Base-by-base conservation (phyloP, 192 early-diverging fungal genomes). In the Kappamyces sp. region DNA sequence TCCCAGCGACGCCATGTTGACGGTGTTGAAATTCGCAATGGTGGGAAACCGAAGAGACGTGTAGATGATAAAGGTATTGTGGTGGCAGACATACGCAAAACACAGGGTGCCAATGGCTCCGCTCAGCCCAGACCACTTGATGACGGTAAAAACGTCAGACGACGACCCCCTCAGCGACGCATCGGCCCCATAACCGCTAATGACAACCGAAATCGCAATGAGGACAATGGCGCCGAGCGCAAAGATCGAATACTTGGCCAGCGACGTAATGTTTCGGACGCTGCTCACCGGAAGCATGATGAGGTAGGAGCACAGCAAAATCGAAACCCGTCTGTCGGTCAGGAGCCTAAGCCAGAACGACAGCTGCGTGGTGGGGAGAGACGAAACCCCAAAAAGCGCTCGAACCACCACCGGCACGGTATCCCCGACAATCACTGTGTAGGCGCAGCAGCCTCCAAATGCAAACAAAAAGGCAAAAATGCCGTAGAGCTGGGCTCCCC, bases 11-110 rank as follows among this genome's bases (percentile, higher is more conserved):
- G 23, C 23, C 23, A 23, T 23, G 23, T 23, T 89, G 0, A 96
- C 90, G 1, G 79, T 68, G 41, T 86, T 87, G 68, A 93, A 89
- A 15, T 91, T 82, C 59, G 92, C 86, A 40, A 94, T 73, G 37
- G 89, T 90, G 1, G 92, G 92, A 51, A 87, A 87, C 42, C 81
- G 74, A 43, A 94, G 67, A 5, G 91, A 89, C 7, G 86, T 86
- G 66, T 87, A 90, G 51, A 96, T 96, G 65, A 96, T 75, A 63
- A 94, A 92, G 39, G 87, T 90, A 67, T 94, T 96, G 73, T 96
- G 93, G 65, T 96, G 93, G 60, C 93, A 96, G 31, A 96, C 93
- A 77, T 93, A 96, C 1, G 93, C 84, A 78, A 62, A 34, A 49
- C 36, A 53, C 49, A 59, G 47, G 1, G 62, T 12, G 5, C 55